Evolutionary conservation across 192 early-diverging fungal genomes (phyloP), one percentile per base, ranked within the genome.

Genomic region (Podila minutissima): DNA sequence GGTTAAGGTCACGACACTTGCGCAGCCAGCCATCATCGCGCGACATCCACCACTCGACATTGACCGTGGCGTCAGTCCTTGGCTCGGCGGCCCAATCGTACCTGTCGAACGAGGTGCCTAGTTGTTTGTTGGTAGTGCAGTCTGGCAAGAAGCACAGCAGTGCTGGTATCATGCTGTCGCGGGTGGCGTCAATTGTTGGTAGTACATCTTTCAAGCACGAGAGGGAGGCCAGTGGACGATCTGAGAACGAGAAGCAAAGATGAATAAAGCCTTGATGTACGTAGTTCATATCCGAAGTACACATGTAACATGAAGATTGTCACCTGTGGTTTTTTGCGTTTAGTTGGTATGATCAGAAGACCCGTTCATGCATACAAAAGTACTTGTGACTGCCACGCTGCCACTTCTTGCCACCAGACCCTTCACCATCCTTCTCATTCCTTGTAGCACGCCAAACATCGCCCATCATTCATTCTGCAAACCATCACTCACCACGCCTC

Each of bases 71-170:
- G 15, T 72, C 67, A 46, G 24, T 81, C 20, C 32, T 81, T n/a
- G 77, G 77, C 8, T 26, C n/a, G 17, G 63, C 62, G 3, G 67
- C 77, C 0, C 71, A 81, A 28, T 58, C 59, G 2, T 81, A 33
- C 62, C 28, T 81, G 32, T 50, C 60, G 3, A 65, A 66, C 15
- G 77, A 81, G 13, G 26, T 81, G 17, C 9, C 57, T 1, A 57
- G 51, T 28, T 81, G 71, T 13, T 37, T 81, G 17, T 32, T 81
- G 15, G 77, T 73, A 3, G 77, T 81, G 9, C 77, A 81, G 22
- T 72, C 77, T 5, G 77, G 77, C 29, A 63, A 63, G 53, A 55
- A 55, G 53, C 53, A 15, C 41, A 17, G 11, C 11, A 46, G 15
- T 46, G 41, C 15, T 46, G 49, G 33, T 31, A 4, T 66, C 22